Evolutionary conservation across 352 stramenopile species (phyloP).

Genomic region (Globisporangium nagaii): DNA sequence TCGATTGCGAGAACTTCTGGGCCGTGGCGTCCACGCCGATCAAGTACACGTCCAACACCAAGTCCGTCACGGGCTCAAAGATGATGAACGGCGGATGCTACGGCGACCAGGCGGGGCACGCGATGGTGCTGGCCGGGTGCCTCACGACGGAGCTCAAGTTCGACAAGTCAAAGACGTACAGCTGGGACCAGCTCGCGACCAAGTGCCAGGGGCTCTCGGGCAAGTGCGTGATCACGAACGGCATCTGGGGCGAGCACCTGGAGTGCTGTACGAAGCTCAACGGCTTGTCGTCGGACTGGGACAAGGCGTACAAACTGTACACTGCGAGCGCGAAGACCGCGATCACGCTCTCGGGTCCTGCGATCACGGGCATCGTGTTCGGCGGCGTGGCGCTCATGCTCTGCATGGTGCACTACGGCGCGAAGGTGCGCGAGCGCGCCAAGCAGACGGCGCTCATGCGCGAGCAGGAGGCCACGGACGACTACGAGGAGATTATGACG

Average conservation of each 20-base stretch:
- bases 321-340: conserved; percentile 35
- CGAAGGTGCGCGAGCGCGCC: conserved; percentile 76
- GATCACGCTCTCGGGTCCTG: conserved; percentile 57
- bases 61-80: conserved; percentile 70
- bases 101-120: conserved; percentile 37
- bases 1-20: conserved; percentile 84
- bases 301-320: conserved; percentile 71
- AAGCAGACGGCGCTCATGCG: conserved; percentile 82
- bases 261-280: conserved; percentile 66
- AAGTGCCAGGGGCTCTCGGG: conserved; percentile 77
- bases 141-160: conserved; percentile 64
- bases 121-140: conserved; percentile 82
- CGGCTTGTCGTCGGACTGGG: conserved; percentile 58
- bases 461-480: conserved; percentile 83
- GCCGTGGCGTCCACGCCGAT: conserved; percentile 71
- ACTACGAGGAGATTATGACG: conserved; percentile 90
- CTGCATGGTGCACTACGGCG: conserved; percentile 76
- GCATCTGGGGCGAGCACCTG: conserved; percentile 77
- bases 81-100: conserved; percentile 86
- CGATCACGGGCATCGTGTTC: conserved; percentile 79
- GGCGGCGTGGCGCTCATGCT: conserved; percentile 77
- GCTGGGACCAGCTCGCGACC: conserved; percentile 73
- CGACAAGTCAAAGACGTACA: conserved; percentile 79
- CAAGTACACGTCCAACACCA: conserved; percentile 66
- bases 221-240: conserved; percentile 82